Percentiles rank a stretch among this genome's conserved stretches.
These are phyloP conservation scores for Apiospora saccharicola DNA, from an alignment of 2,329 filamentous ascomycete species.

Conservation along the genomic window DNA sequence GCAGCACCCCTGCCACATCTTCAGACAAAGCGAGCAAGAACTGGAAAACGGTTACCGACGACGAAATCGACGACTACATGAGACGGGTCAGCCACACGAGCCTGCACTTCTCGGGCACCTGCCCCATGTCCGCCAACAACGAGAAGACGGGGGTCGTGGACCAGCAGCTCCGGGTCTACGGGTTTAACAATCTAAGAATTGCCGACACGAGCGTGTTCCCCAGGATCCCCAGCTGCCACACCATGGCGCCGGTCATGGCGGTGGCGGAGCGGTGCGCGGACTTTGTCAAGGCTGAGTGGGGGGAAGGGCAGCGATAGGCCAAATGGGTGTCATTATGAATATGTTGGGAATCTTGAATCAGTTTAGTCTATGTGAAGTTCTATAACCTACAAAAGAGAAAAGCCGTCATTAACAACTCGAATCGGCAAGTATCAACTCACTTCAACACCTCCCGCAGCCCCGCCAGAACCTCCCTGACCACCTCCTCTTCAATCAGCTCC, in stretches of 20 bases:
- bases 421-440: neutral
- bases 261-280: constrained; percentile 43
- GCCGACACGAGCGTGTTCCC: constrained; percentile 41
- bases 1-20: too few relatives aligned
- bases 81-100: constrained; percentile 24
- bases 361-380: too few relatives aligned
- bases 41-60: constrained; percentile 22
- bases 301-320: too few relatives aligned
- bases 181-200: constrained; percentile 27
- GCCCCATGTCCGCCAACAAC: constrained; percentile 5
- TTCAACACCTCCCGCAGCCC: neutral
- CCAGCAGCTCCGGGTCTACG: constrained; percentile 28
- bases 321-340: too few relatives aligned
- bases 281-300: constrained; percentile 37
- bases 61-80: constrained; percentile 28
- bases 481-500: neutral
- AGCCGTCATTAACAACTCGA: too few relatives aligned
- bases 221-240: constrained; percentile 38
- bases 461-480: neutral
- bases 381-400: too few relatives aligned
- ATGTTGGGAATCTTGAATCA: too few relatives aligned
- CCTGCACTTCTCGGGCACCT: constrained; percentile 26
- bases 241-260: constrained; percentile 41
- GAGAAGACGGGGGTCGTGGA: constrained; percentile 28
- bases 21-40: neutral